Percentiles rank a stretch among this genome's conserved stretches.
Conservation (phyloP, 306 rosid species). For the Cicer yamashitae region DNA sequence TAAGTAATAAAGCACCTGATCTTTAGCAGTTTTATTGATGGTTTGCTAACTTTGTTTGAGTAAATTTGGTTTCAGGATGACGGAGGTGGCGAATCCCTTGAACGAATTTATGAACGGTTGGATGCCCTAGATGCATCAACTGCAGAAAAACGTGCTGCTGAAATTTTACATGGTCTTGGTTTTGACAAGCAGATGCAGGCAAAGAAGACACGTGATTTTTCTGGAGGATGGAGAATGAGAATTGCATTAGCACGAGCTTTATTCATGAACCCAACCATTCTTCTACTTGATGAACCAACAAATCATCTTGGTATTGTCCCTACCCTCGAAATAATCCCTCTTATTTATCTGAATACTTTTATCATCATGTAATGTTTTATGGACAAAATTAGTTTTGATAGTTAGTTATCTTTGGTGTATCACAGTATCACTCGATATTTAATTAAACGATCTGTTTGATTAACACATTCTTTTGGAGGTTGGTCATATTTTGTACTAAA, state of each 20-base stretch:
- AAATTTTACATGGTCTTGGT: constrained; percentile 90
- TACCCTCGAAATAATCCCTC: background rate
- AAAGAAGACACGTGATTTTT: constrained; percentile 89
- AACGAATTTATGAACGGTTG: constrained; percentile 86
- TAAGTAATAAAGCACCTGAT: constrained; percentile 3
- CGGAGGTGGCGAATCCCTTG: constrained; percentile 92
- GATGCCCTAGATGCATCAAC: constrained; percentile 93
- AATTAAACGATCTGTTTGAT: background rate
- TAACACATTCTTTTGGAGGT: too few species aligned
- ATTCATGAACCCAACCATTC: constrained; percentile 91
- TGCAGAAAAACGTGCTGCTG: constrained; percentile 99
- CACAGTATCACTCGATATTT: background rate
- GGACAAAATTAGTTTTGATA: background rate
- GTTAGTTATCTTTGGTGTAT: background rate
- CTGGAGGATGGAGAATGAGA: constrained; percentile 99
- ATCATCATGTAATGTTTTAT: constrained; percentile 12
- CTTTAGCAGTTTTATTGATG: background rate
- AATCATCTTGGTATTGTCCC: constrained; percentile 51
- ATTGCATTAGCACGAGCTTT: constrained; percentile 91
- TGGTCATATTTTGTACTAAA: too few species aligned
- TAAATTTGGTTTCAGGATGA: constrained; percentile 68
- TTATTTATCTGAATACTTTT: constrained; percentile 22
- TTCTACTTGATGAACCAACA: constrained; percentile 92
- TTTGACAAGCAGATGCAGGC: constrained; percentile 90
- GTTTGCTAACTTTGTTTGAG: constrained; percentile 2